Conservation (phyloP, 2,329 filamentous ascomycete species). For the Blastomyces emzantsi region DNA sequence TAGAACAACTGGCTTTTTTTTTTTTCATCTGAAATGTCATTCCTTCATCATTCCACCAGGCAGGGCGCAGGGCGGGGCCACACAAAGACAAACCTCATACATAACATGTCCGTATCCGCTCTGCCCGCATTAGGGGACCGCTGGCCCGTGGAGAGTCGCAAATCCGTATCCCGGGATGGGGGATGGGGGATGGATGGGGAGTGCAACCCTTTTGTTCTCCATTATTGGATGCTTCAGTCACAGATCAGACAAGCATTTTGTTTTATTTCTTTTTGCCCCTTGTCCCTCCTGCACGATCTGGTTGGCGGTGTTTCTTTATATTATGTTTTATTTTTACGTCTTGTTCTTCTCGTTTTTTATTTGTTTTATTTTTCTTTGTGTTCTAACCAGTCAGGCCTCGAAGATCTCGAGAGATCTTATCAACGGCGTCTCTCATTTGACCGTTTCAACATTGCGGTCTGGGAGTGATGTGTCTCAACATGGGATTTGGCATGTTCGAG, state of each 20-base stretch:
- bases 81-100: not conserved
- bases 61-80: too few relatives aligned
- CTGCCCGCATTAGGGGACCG: too few relatives aligned
- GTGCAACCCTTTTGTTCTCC: not conserved
- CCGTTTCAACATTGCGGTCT: not conserved
- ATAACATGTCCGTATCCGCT: too few relatives aligned
- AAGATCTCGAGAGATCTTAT: not conserved
- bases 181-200: too few relatives aligned
- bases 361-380: not conserved
- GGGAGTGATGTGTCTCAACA: not conserved
- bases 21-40: too few relatives aligned
- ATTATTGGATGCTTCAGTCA: constrained; percentile 15
- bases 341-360: not conserved
- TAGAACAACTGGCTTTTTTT: too few relatives aligned
- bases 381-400: not conserved
- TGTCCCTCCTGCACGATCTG: not conserved
- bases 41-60: too few relatives aligned
- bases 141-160: not conserved
- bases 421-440: not conserved
- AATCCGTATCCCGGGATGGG: not conserved
- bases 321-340: not conserved
- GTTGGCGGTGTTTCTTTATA: not conserved
- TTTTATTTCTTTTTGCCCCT: not conserved
- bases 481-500: not conserved
- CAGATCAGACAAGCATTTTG: not conserved